Evolutionary conservation across 805 yeast species (phyloP).

Genomic region (Teunomyces panamensis): DNA sequence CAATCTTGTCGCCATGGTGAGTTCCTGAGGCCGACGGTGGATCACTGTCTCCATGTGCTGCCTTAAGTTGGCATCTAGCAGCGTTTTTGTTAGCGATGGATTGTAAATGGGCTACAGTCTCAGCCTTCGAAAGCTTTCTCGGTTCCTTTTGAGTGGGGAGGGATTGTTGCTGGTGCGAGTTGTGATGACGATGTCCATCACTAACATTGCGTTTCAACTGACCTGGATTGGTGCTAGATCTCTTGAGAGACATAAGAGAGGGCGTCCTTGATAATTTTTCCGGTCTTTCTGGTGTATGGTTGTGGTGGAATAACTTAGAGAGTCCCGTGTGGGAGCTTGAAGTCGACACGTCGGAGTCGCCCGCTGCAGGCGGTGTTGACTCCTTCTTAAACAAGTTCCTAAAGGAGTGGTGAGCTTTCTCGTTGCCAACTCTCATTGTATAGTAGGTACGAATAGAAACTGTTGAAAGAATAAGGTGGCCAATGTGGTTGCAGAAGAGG

Average conservation of each 20-base stretch:
- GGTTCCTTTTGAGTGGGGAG: slow-evolving; percentile 9
- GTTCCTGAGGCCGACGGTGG: slow-evolving; percentile 5
- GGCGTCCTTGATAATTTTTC: slow-evolving; percentile 6
- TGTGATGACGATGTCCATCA: slow-evolving; percentile 6
- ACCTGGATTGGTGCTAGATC: slow-evolving; percentile 8
- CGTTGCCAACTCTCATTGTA: slow-evolving; percentile 9
- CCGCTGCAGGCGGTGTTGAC: slow-evolving; percentile 5
- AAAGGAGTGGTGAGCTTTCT: slow-evolving; percentile 17
- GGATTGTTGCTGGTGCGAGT: slow-evolving; percentile 6
- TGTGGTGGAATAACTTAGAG: slow-evolving; percentile 21
- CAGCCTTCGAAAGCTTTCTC: slow-evolving; percentile 22
- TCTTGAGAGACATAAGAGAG: slow-evolving; percentile 9
- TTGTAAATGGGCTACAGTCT: slow-evolving; percentile 38
- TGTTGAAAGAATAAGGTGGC: background rate
- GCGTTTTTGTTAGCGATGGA: slow-evolving; percentile 29
- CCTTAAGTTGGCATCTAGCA: slow-evolving; percentile 14
- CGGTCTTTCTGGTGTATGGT: slow-evolving; percentile 4
- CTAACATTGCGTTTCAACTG: slow-evolving; percentile 3
- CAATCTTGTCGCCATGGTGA: slow-evolving; percentile 38
- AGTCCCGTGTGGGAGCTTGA: slow-evolving; percentile 14
- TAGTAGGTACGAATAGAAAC: background rate
- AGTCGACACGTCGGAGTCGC: slow-evolving; percentile 9
- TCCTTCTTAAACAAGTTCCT: slow-evolving; percentile 22
- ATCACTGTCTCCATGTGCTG: slow-evolving; percentile 4
- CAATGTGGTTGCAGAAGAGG: background rate